Conservation (phyloP, 257 asterid genomes). For the Ophiorrhiza pumila region DNA sequence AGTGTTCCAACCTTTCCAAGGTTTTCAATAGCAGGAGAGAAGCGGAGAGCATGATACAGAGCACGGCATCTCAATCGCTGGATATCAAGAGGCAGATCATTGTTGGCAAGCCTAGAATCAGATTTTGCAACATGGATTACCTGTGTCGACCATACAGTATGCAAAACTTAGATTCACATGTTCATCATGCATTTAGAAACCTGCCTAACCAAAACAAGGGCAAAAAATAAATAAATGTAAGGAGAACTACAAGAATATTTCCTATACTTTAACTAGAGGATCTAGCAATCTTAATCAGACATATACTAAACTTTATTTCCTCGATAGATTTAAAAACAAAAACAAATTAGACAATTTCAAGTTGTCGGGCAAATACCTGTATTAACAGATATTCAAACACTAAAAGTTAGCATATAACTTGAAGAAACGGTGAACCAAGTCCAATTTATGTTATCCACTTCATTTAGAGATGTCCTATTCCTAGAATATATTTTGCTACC, state of each 20-base stretch:
- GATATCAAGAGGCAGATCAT: slow-evolving; percentile 86
- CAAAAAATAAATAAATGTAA: too few species aligned
- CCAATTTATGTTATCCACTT: not conserved
- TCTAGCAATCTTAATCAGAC: not conserved
- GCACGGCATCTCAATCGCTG: slow-evolving; percentile 98
- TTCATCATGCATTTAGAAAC: not conserved
- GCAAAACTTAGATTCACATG: slow-evolving; percentile 2
- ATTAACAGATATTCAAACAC: not conserved
- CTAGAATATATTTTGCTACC: slow-evolving; percentile 3
- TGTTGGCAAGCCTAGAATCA: slow-evolving; percentile 95
- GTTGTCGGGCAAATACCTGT: not conserved
- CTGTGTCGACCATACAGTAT: slow-evolving; percentile 37
- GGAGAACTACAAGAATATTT: not conserved
- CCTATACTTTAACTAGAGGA: not conserved
- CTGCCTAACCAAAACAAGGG: slow-evolving; percentile 1
- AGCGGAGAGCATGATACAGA: slow-evolving; percentile 76
- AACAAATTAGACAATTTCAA: not conserved
- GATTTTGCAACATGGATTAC: slow-evolving; percentile 92
- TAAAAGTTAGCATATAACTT: not conserved
- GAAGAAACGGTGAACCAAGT: not conserved
- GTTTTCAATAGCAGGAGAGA: slow-evolving; percentile 70
- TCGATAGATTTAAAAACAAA: not conserved
- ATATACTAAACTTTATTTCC: not conserved
- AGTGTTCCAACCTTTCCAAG: slow-evolving; percentile 74
- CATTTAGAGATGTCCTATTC: not conserved